A percentile compares a stretch with the other conserved stretches of the same genome.
phyloP scores from a whole-genome alignment of 805 yeast genomes.

The Isabelozyma pseudorhagii region DNA sequence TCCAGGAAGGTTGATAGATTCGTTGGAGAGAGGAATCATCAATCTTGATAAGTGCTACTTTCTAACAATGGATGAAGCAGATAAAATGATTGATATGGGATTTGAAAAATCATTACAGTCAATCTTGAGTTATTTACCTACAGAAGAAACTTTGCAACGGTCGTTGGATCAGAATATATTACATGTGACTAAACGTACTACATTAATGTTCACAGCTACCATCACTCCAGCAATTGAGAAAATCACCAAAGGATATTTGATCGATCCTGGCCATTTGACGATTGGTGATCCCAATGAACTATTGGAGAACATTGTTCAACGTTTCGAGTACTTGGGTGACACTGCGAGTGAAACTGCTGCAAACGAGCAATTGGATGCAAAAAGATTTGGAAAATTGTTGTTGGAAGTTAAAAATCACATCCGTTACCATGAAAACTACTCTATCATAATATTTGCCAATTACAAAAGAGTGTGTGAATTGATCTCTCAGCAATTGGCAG shows the following conservation, averaged over 20 bases:
- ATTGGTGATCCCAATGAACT: slow-evolving; percentile 69
- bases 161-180: slow-evolving; percentile 38
- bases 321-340: slow-evolving; percentile 40
- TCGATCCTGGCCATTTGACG: slow-evolving; percentile 58
- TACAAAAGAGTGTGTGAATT: slow-evolving; percentile 70
- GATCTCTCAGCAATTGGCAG: slow-evolving; percentile 49
- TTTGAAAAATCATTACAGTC: slow-evolving; percentile 76
- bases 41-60: slow-evolving; percentile 60
- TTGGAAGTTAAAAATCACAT: slow-evolving; percentile 46
- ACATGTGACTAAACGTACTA: slow-evolving; percentile 43
- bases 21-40: slow-evolving; percentile 64
- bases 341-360: slow-evolving; percentile 16
- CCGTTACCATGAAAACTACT: slow-evolving; percentile 12
- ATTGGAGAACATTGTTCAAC: slow-evolving; percentile 67
- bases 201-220: slow-evolving; percentile 94
- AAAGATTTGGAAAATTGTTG: slow-evolving; percentile 42
- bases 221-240: slow-evolving; percentile 73
- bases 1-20: slow-evolving; percentile 87
- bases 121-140: slow-evolving; percentile 57
- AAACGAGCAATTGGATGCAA: slow-evolving; percentile 19
- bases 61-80: slow-evolving; percentile 89
- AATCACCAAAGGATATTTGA: slow-evolving; percentile 60
- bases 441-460: slow-evolving; percentile 78
- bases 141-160: slow-evolving; percentile 17
- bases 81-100: slow-evolving; percentile 92